Conservation (phyloP, 257 asterid species). For the Coffea eugenioides region DNA sequence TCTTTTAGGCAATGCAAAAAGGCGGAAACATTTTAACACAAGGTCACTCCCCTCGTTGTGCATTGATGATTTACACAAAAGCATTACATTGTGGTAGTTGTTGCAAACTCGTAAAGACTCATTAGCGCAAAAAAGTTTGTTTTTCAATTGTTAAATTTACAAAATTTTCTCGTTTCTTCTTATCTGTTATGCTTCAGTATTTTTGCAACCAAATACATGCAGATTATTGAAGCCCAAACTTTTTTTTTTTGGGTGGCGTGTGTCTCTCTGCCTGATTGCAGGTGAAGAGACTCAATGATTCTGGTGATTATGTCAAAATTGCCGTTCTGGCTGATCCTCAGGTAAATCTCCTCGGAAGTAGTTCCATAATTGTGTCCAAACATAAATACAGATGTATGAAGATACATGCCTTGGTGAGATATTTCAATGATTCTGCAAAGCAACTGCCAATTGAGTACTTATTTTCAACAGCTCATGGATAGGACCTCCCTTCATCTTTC, state of each 20-base stretch:
- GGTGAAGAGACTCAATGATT: slow-evolving; percentile 45
- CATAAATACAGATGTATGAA: not conserved
- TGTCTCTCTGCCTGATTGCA: slow-evolving; percentile 22
- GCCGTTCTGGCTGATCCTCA: slow-evolving; percentile 95
- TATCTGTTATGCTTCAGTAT: not conserved
- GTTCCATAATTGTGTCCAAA: not conserved
- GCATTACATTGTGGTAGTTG: not conserved
- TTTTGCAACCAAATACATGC: not conserved
- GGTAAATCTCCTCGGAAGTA: slow-evolving; percentile 38
- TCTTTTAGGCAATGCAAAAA: not conserved
- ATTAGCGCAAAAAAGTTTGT: not conserved
- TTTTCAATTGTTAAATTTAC: not conserved
- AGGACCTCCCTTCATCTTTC: slow-evolving; percentile 76
- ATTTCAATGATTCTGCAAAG: slow-evolving; percentile 3
- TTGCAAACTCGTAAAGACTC: not conserved
- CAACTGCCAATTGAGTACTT: slow-evolving; percentile 12
- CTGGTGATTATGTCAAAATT: slow-evolving; percentile 59
- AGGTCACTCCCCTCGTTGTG: not conserved
- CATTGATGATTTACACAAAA: not conserved
- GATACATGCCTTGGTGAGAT: slow-evolving; percentile 13
- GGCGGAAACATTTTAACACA: not conserved
- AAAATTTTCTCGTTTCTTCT: not conserved
- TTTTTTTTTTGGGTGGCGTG: not conserved
- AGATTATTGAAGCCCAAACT: not conserved
- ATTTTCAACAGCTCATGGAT: slow-evolving; percentile 76